Conservation (phyloP, 2,329 filamentous ascomycete species). For the Setomelanomma holmii region DNA sequence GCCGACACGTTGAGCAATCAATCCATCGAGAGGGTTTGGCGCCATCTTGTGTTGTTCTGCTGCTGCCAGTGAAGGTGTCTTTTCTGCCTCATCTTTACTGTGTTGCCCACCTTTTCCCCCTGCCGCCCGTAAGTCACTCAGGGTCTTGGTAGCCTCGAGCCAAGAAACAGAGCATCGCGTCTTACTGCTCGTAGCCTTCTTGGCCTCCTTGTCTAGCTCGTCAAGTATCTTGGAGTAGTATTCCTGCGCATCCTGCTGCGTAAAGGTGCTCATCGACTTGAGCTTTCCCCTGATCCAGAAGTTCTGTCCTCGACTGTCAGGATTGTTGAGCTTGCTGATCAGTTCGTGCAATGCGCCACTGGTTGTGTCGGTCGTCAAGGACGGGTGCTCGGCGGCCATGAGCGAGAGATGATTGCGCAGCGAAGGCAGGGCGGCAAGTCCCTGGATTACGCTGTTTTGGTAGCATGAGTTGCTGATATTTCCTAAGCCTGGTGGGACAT, state of each 20-base stretch:
- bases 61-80: too few species aligned
- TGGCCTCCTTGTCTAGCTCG: constrained; percentile 80
- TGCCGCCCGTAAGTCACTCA: constrained; percentile 21
- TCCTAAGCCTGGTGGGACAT: constrained; percentile 69
- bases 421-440: constrained; percentile 74
- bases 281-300: constrained; percentile 83
- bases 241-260: constrained; percentile 97
- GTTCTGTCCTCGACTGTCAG: constrained; percentile 73
- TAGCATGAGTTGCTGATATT: constrained; percentile 98
- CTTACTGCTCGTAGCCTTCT: constrained; percentile 52
- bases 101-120: constrained; percentile 7
- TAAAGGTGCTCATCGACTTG: constrained; percentile 93
- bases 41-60: constrained; percentile 35
- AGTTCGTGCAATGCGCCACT: constrained; percentile 67
- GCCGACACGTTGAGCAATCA: constrained; percentile 86
- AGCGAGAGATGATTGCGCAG: constrained; percentile 69
- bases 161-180: constrained; percentile 48
- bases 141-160: constrained; percentile 32
- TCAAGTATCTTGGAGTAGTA: constrained; percentile 92
- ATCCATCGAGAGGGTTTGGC: constrained; percentile 83
- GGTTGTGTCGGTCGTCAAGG: constrained; percentile 53
- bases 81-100: constrained; percentile 8
- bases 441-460: constrained; percentile 92
- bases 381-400: constrained; percentile 39
- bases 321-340: constrained; percentile 73